Evolutionary conservation across 2,329 filamentous ascomycete genomes (phyloP).

Genomic region (Arthrobotrys entomopaga): DNA sequence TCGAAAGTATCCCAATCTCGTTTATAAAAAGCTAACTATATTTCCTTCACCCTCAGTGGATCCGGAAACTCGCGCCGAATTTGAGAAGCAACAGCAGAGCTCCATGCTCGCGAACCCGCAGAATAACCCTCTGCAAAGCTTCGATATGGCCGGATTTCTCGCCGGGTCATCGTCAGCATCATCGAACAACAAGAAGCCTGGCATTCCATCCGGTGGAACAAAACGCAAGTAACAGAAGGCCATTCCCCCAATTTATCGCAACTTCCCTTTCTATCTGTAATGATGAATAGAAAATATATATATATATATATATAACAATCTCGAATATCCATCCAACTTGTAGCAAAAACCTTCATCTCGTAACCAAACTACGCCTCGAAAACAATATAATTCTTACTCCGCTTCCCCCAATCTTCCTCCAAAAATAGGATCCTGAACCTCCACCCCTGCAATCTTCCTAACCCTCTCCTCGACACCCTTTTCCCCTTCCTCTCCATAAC

Average conservation of each 20-base stretch:
- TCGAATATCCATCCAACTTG: background rate
- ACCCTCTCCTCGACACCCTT: conserved; percentile 64
- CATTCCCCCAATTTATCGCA: background rate
- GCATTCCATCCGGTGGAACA: conserved; percentile 22
- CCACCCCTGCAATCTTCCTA: conserved; percentile 62
- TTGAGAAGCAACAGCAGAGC: conserved; percentile 86
- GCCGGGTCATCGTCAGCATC: conserved; percentile 64
- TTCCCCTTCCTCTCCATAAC: conserved; percentile 64
- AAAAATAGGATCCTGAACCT: conserved; percentile 65
- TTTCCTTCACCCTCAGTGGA: conserved; percentile 76
- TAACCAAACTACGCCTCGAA: background rate
- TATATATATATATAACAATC: background rate
- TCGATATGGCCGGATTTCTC: conserved; percentile 73
- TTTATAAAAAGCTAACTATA: conserved; percentile 45
- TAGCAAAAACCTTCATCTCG: background rate
- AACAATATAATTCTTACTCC: conserved; percentile 59
- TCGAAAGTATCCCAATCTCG: conserved; percentile 9
- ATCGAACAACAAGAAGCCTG: conserved; percentile 15
- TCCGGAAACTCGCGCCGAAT: conserved; percentile 91
- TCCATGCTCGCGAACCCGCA: conserved; percentile 63
- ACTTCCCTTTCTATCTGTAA: background rate
- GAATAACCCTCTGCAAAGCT: conserved; percentile 67
- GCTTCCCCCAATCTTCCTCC: conserved; percentile 63
- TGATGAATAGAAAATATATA: too few relatives aligned
- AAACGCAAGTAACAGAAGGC: conserved; percentile 30